A percentile compares a stretch with the other conserved stretches of the same genome.
phyloP scores from a whole-genome alignment of 768 basidiomycete species.

The Daedalea quercina region DNA sequence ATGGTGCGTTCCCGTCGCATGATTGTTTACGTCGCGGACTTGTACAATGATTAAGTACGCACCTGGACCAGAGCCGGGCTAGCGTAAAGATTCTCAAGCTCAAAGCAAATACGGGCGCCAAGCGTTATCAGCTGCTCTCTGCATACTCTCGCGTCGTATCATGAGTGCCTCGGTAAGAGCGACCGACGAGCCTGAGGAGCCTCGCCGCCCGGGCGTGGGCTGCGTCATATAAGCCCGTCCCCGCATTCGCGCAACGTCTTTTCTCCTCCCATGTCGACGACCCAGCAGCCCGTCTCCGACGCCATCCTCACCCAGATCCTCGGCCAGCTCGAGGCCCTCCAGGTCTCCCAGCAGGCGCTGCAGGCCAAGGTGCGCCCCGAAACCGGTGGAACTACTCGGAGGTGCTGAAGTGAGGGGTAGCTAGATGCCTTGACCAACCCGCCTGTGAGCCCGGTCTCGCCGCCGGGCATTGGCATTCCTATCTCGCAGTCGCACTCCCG shows the following conservation, averaged over 20 bases:
- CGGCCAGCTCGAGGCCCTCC: constrained; percentile 60
- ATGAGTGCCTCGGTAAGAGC: not conserved
- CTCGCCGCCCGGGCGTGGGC: constrained; percentile 2
- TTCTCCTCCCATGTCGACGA: constrained; percentile 1
- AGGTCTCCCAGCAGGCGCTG: constrained; percentile 68
- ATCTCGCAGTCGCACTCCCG: constrained; percentile 20
- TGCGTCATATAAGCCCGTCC: constrained; percentile 2
- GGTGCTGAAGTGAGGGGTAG: constrained; percentile 25
- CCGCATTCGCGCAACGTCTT: not conserved
- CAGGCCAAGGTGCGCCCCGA: constrained; percentile 62
- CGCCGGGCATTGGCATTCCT: constrained; percentile 26
- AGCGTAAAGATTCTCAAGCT: no score
- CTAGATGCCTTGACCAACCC: constrained; percentile 40
- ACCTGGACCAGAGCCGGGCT: no score
- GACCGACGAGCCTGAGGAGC: not conserved
- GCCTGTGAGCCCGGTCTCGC: constrained; percentile 16
- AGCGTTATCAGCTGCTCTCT: not conserved
- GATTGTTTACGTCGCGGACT: no score
- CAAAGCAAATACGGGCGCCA: not conserved
- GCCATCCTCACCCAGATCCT: constrained; percentile 69
- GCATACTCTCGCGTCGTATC: not conserved
- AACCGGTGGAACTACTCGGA: not conserved
- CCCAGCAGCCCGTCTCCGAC: constrained; percentile 27
- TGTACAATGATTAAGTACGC: no score
- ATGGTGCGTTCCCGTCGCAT: no score